Base-by-base conservation (phyloP, 306 rosid species). In the Rosa multiflora region DNA sequence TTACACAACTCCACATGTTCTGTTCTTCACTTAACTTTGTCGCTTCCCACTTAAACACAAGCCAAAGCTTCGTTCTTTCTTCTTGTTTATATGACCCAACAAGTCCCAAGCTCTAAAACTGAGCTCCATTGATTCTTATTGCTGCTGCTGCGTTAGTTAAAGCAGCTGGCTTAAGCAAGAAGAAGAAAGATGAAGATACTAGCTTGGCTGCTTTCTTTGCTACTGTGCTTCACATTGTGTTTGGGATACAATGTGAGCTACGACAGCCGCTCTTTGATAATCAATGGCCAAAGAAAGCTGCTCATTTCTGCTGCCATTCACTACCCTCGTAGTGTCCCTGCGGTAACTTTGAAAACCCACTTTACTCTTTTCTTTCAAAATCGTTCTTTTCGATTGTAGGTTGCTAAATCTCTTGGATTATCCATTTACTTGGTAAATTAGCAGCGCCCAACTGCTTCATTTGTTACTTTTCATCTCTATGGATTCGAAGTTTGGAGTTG, bases 251-350 rank as follows among this genome's bases (percentile, higher is more conserved):
- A 92, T 82, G 98, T 94, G 0, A 91, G 86, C 69, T 94, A 92
- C 81, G 98, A 94, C 17, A 83, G 83, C 43, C 97, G 96, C 44
- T 94, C 98, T 14, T 88, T 94, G 82, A 86, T 92, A 81, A 87
- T 94, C 70, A 79, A 88, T 58, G 98, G 94, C 78, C 88, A 87
- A 8, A 82, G 93, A 6, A 90, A 89, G 90, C 97, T 94, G 69
- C 96, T 92, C 55, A 87, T 94, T 87, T 94, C 98, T 74, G 94
- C 98, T 48, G 76, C 98, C 88, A 89, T 92, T 85, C 98, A 94
- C 84, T 94, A 94, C 77, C 98, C 98, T 70, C 92, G 98, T 76
- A 94, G 98, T 47, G 97, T 94, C 75, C 98, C 98, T 35, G 90
- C 82, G 80, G 98, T 94, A 29, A 85, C 47, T 29, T 29, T 3